Percentiles rank a stretch among this genome's conserved stretches.
Conservation (phyloP, 208 protist genomes). For the Acanthamoeba lenticulata region DNA sequence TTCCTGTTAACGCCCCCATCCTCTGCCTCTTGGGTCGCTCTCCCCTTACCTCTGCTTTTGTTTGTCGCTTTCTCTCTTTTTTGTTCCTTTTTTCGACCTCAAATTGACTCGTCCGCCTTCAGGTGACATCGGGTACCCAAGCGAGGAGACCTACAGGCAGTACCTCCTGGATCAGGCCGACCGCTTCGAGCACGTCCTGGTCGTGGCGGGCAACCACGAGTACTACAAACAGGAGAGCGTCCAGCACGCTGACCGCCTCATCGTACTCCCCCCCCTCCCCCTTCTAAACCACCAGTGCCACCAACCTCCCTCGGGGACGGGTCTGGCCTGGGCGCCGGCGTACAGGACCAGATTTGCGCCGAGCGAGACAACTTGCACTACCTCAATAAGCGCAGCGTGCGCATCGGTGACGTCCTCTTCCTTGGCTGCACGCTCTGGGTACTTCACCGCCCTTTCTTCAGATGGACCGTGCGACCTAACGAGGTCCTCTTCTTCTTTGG, state of each 20-base stretch:
- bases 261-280: not conserved
- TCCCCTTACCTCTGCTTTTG: not conserved
- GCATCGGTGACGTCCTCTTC: not conserved
- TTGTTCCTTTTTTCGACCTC: not conserved
- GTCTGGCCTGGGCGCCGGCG: too few relatives aligned
- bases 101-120: too few relatives aligned
- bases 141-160: not conserved
- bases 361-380: not conserved
- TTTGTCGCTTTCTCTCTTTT: not conserved
- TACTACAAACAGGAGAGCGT: constrained; percentile 21
- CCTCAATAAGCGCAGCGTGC: constrained; percentile 23
- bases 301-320: too few relatives aligned
- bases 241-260: not conserved
- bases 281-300: too few relatives aligned
- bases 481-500: too few relatives aligned
- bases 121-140: constrained; percentile 24
- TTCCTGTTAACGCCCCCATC: not conserved
- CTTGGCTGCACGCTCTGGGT: constrained; percentile 35
- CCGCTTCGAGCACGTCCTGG: constrained; percentile 6
- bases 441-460: not conserved
- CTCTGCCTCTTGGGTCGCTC: not conserved
- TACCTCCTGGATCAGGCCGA: constrained; percentile 2
- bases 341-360: not conserved
- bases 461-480: fast-evolving
- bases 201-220: constrained; percentile 26